These are phyloP conservation scores for Wickerhamomyces sydowiorum DNA, from an alignment of 805 yeast species.

Conservation along the genomic window DNA sequence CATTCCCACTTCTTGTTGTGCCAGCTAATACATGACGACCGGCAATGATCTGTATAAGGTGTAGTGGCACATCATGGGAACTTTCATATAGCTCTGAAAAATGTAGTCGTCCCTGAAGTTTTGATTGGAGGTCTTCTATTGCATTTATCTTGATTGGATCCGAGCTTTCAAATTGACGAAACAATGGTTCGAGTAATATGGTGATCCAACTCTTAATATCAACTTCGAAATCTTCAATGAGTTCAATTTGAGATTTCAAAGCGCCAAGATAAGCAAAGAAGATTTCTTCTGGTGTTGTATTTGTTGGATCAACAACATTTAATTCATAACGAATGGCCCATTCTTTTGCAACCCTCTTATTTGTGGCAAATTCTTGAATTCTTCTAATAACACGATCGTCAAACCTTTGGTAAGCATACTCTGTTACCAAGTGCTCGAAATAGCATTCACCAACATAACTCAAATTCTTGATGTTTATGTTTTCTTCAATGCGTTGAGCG, in stretches of 20 bases:
- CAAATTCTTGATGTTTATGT: background rate
- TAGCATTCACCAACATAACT: constrained; percentile 2
- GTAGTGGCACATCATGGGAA: background rate
- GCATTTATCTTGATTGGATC: background rate
- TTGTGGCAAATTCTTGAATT: constrained; percentile 1
- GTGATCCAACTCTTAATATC: constrained; percentile 6
- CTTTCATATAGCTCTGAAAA: background rate
- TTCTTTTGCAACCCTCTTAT: background rate
- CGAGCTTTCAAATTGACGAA: background rate
- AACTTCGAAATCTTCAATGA: background rate
- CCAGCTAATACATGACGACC: background rate
- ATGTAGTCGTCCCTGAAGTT: background rate
- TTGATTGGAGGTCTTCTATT: background rate
- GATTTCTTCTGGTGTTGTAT: background rate
- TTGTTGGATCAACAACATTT: background rate
- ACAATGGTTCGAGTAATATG: constrained; percentile 5
- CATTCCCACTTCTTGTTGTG: background rate
- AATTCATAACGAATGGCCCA: constrained; percentile 4
- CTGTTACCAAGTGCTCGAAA: constrained; percentile 2
- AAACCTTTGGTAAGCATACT: constrained; percentile 3
- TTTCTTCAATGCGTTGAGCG: background rate
- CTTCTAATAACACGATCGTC: constrained; percentile 4
- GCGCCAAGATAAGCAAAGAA: constrained; percentile 10
- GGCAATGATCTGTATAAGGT: background rate
- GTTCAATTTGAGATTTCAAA: background rate